Conservation (phyloP, 2,329 filamentous ascomycete genomes). For the Dactylellina sp. region DNA sequence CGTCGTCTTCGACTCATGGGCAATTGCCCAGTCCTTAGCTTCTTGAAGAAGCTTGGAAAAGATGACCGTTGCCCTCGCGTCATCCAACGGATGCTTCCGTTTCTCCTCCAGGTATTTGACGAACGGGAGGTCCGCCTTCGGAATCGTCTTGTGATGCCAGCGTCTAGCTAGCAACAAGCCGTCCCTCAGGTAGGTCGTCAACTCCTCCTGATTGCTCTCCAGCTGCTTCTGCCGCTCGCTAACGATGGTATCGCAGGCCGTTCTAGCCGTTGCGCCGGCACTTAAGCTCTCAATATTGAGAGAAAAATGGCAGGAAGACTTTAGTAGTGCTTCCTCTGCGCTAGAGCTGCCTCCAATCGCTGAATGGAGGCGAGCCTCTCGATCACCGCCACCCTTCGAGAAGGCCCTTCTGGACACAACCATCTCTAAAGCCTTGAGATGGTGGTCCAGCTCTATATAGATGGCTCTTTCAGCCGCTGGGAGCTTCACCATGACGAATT, state of each 20-base stretch:
- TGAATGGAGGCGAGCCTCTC: constrained; percentile 64
- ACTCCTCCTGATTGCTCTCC: constrained; percentile 58
- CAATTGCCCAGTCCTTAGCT: constrained; percentile 37
- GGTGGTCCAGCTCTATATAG: constrained; percentile 70
- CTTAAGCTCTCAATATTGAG: constrained; percentile 20
- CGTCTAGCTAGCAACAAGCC: constrained; percentile 38
- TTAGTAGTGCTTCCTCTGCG: constrained; percentile 70
- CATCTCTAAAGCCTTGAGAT: constrained; percentile 69
- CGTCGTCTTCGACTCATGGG: constrained; percentile 1
- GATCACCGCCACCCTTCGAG: constrained; percentile 63
- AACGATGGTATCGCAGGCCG: constrained; percentile 62
- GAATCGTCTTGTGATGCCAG: constrained; percentile 9
- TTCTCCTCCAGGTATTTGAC: constrained; percentile 56
- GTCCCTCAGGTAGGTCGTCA: constrained; percentile 51
- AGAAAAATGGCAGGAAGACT: constrained; percentile 64
- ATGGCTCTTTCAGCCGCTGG: constrained; percentile 67
- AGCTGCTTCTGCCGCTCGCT: constrained; percentile 60
- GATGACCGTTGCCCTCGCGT: constrained; percentile 24
- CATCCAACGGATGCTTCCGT: constrained; percentile 29
- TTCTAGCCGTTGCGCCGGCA: constrained; percentile 50
- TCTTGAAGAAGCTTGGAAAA: constrained; percentile 36
- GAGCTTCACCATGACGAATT: constrained; percentile 65
- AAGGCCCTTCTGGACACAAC: constrained; percentile 62
- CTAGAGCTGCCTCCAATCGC: constrained; percentile 66
- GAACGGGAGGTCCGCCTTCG: constrained; percentile 25